A percentile compares a stretch with the other conserved stretches of the same genome.
Evolutionary conservation across 371 early-diverging fungal species (phyloP).

Genomic region (Mortierella sp.): DNA sequence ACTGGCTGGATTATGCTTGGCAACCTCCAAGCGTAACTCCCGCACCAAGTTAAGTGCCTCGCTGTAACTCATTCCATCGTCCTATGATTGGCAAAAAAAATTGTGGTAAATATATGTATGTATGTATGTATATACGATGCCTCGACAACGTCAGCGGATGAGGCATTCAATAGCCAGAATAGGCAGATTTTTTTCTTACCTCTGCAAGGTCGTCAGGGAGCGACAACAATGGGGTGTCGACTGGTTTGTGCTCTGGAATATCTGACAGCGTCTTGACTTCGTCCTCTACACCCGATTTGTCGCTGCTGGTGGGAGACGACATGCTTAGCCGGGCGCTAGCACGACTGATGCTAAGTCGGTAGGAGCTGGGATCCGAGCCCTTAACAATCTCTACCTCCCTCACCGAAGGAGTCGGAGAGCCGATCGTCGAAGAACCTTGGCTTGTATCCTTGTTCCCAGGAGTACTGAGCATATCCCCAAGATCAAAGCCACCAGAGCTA

Average conservation of each 20-base stretch:
- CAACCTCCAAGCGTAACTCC: conserved; percentile 40
- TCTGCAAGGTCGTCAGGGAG: neutral
- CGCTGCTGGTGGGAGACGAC: conserved; percentile 23
- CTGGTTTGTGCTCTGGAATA: conserved; percentile 10
- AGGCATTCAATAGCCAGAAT: neutral
- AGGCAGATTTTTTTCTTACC: neutral
- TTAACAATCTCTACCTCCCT: conserved; percentile 30
- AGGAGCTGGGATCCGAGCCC: conserved; percentile 35
- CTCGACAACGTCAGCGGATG: neutral
- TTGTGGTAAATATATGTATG: neutral
- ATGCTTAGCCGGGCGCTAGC: conserved; percentile 38
- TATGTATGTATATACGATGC: neutral
- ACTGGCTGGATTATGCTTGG: conserved; percentile 42
- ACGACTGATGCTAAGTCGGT: conserved; percentile 31
- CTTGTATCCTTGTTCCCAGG: conserved; percentile 12
- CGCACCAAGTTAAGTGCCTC: conserved; percentile 32
- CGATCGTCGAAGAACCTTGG: conserved; percentile 5
- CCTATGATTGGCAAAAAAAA: neutral
- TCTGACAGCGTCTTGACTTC: conserved; percentile 16
- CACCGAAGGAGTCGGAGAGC: conserved; percentile 16
- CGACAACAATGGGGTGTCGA: conserved; percentile 1
- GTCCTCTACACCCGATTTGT: conserved; percentile 15
- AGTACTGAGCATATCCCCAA: conserved; percentile 38
- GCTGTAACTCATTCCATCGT: conserved; percentile 26
- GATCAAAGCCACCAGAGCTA: conserved; percentile 36